Percentiles rank a stretch among this genome's conserved stretches.
Evolutionary conservation across 495 filamentous ascomycete genomes (phyloP).

Genomic region (Penicillium turbatum): DNA sequence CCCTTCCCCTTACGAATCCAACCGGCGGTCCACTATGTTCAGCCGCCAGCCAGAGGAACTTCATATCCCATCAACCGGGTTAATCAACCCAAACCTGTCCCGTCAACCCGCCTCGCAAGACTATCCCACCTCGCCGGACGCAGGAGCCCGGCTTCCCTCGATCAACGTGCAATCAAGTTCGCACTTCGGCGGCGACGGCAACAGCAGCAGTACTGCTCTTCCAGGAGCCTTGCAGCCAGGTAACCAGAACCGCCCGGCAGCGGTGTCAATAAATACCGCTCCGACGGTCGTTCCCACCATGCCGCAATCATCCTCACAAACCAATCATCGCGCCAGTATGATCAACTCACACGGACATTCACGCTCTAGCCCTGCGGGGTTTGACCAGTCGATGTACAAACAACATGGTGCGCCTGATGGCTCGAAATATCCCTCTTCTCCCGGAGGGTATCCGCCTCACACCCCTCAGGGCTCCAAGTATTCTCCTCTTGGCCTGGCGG

Average conservation of each 20-base stretch:
- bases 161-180: conserved; percentile 64
- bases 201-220: conserved; percentile 41
- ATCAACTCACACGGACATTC: conserved; percentile 69
- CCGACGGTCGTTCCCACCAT: conserved; percentile 66
- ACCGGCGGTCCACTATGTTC: conserved; percentile 49
- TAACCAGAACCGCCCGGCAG: conserved; percentile 55
- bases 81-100: conserved; percentile 34
- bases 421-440: conserved; percentile 64
- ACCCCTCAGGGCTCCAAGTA: conserved; percentile 70
- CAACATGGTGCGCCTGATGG: conserved; percentile 64
- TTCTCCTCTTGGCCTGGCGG: conserved; percentile 83
- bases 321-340: conserved; percentile 62
- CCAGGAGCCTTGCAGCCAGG: conserved; percentile 73
- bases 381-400: conserved; percentile 66
- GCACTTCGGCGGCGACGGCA: conserved; percentile 43
- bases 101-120: conserved; percentile 51
- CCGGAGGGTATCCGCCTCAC: conserved; percentile 63
- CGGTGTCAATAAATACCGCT: conserved; percentile 67
- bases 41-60: conserved; percentile 66
- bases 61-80: conserved; percentile 63
- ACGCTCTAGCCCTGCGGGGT: conserved; percentile 76
- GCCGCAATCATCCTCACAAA: conserved; percentile 58
- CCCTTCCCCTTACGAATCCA: conserved; percentile 49
- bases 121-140: conserved; percentile 38
- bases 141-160: conserved; percentile 46